Conservation (phyloP, 139 green algal species). For the Chlorella sp. region DNA sequence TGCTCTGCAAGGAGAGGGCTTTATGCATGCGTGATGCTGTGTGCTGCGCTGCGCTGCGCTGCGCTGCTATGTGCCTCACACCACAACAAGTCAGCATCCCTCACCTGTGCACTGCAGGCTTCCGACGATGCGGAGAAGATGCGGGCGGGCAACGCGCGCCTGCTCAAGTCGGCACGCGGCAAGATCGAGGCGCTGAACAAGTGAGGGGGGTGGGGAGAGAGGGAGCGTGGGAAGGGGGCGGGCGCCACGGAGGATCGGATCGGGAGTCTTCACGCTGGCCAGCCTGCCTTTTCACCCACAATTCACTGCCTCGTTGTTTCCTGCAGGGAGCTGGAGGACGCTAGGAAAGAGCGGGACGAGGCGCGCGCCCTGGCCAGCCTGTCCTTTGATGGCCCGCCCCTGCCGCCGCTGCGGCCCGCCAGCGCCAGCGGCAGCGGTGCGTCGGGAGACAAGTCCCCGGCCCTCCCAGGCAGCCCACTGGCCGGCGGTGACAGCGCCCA, state of each 20-base stretch:
- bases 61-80: no score
- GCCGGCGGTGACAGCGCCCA: no score
- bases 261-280: neutral
- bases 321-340: neutral
- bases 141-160: slow-evolving; percentile 1
- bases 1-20: no score
- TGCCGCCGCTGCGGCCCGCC: neutral
- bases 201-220: no score
- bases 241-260: no score
- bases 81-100: no score
- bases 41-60: no score
- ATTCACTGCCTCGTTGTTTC: neutral
- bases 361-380: neutral
- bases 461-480: no score
- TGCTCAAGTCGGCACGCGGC: neutral
- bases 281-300: neutral
- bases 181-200: neutral
- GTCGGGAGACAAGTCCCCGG: no score
- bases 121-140: neutral
- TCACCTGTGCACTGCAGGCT: neutral
- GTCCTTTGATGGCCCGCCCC: neutral
- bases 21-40: no score
- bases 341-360: neutral
- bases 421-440: no score
- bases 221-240: no score